Conservation (phyloP, 129 eudicot species). For the Flaveria brownii region DNA sequence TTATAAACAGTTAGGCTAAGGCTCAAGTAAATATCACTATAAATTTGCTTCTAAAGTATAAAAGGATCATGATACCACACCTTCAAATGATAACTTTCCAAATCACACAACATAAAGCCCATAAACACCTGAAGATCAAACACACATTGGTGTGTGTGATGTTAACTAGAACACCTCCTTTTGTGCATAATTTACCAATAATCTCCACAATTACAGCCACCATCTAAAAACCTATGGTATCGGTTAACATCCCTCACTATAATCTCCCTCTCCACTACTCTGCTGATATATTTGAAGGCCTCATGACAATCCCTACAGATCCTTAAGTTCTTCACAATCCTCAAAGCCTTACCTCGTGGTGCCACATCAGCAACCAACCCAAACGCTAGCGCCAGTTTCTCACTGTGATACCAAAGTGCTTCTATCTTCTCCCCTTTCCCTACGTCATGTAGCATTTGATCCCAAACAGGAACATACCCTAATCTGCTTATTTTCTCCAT, state of each 20-base stretch:
- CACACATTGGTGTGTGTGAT: not conserved
- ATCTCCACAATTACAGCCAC: conserved; percentile 78
- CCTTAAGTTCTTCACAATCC: conserved; percentile 84
- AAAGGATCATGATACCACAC: not conserved
- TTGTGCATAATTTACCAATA: conserved; percentile 48
- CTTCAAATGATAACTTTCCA: not conserved
- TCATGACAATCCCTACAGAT: conserved; percentile 87
- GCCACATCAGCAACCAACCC: conserved; percentile 63
- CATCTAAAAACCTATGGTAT: conserved; percentile 71
- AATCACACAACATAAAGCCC: not conserved
- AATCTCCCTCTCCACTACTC: conserved; percentile 64
- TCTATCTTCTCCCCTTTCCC: conserved; percentile 60
- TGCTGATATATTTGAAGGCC: conserved; percentile 74
- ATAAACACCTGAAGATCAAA: conserved; percentile 1
- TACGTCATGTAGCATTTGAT: conserved; percentile 60
- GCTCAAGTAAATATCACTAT: too few relatives aligned
- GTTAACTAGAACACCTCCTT: not conserved
- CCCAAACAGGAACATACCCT: conserved; percentile 66
- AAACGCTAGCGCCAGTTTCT: conserved; percentile 83
- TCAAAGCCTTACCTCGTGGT: conserved; percentile 76
- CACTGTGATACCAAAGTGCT: conserved; percentile 69
- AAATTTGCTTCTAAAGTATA: too few relatives aligned
- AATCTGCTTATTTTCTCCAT: conserved; percentile 55
- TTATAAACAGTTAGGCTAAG: too few relatives aligned
- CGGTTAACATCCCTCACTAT: conserved; percentile 80